phyloP scores from a whole-genome alignment of 192 early-diverging fungal genomes.

The Entomortierella beljakovae region DNA sequence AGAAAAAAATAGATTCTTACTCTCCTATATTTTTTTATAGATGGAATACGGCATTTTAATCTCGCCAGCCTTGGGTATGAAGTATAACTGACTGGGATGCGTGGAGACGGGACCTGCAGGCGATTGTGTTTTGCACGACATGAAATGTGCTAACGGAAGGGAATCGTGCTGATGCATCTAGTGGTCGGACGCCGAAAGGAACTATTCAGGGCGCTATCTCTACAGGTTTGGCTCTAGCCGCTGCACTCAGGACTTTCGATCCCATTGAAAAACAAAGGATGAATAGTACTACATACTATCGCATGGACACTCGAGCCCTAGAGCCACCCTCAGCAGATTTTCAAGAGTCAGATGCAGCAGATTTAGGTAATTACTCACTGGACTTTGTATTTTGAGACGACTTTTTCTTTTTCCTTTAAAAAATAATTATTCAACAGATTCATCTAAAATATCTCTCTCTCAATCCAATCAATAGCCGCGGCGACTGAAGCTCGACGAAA shows the following conservation, averaged over 20 bases:
- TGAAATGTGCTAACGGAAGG: neutral
- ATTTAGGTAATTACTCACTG: constrained; percentile 3
- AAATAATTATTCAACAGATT: neutral
- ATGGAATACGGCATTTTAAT: constrained; percentile 47
- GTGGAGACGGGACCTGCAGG: constrained; percentile 1
- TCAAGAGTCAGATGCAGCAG: neutral
- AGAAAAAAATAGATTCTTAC: too few relatives aligned
- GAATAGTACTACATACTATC: constrained; percentile 45
- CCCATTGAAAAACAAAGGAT: constrained; percentile 46
- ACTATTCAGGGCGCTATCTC: constrained; percentile 51
- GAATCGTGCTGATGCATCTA: neutral
- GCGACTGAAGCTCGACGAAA: constrained; percentile 23
- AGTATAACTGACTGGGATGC: neutral
- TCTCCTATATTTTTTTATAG: constrained; percentile 18
- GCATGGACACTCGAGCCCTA: constrained; percentile 26
- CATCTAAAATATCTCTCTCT: neutral
- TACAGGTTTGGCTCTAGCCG: constrained; percentile 32
- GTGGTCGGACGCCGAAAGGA: constrained; percentile 48
- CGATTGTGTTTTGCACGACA: neutral
- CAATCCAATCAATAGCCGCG: neutral
- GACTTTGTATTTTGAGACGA: neutral
- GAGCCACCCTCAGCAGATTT: constrained; percentile 18
- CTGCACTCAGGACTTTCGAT: constrained; percentile 39
- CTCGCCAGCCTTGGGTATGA: constrained; percentile 50
- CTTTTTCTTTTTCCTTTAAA: neutral